phyloP scores from a whole-genome alignment of 495 filamentous ascomycete species.

The Hamigera avellanea region DNA sequence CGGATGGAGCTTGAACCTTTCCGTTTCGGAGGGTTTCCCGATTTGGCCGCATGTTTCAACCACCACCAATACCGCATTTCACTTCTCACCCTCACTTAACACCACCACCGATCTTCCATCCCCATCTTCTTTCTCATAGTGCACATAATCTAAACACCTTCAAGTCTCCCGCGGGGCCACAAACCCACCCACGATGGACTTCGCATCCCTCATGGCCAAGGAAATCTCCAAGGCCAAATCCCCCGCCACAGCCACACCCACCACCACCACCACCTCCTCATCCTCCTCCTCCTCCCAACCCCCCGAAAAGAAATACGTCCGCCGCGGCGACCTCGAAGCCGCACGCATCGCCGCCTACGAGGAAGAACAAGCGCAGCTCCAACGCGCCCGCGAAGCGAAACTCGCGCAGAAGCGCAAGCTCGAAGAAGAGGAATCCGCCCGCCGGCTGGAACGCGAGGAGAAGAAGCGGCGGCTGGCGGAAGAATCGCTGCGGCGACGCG shows the following conservation, averaged over 20 bases:
- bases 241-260: slow-evolving; percentile 18
- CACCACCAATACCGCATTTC: no score
- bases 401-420: slow-evolving; percentile 68
- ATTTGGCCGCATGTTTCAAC: no score
- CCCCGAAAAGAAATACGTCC: slow-evolving; percentile 66
- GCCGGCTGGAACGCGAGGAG: slow-evolving; percentile 57
- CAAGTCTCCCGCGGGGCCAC: no score
- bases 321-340: slow-evolving; percentile 77
- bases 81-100: no score
- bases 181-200: slow-evolving; percentile 60
- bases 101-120: no score
- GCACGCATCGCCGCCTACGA: slow-evolving; percentile 71
- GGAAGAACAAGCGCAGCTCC: slow-evolving; percentile 60
- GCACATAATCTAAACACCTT: no score
- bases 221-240: slow-evolving; percentile 77
- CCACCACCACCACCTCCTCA: slow-evolving; percentile 17
- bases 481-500: slow-evolving; percentile 55
- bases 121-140: no score
- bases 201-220: slow-evolving; percentile 79
- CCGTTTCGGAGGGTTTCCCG: no score
- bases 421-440: slow-evolving; percentile 75
- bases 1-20: no score
- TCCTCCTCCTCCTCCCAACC: slow-evolving; percentile 15
- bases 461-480: slow-evolving; percentile 73
- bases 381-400: slow-evolving; percentile 54